Conservation (phyloP, 441 rosid genomes). For the Erysimum cheiri region DNA sequence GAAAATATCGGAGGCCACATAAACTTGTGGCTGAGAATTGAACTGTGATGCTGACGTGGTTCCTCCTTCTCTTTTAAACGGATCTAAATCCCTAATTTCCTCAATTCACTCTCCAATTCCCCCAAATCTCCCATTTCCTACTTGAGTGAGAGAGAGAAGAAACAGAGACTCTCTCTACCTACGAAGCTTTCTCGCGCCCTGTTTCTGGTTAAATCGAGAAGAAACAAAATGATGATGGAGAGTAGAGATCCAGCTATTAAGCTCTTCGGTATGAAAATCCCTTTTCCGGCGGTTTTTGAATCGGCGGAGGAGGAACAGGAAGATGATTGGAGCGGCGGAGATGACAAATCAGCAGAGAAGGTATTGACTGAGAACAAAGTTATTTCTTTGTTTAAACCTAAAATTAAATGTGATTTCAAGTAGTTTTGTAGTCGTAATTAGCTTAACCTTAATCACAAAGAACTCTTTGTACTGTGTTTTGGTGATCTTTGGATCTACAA, state of each 20-base stretch:
- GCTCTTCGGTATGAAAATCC: constrained; percentile 81
- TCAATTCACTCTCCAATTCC: constrained; percentile 18
- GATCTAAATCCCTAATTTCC: constrained; percentile 59
- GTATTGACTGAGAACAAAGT: constrained; percentile 38
- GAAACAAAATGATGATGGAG: constrained; percentile 45
- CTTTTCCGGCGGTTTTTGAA: constrained; percentile 47
- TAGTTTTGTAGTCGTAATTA: background rate
- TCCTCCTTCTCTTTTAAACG: constrained; percentile 63
- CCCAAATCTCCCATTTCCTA: background rate
- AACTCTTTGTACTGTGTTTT: constrained; percentile 6
- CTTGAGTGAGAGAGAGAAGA: background rate
- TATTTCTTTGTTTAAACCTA: background rate
- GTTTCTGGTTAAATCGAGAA: constrained; percentile 43
- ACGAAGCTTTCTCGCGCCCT: constrained; percentile 40
- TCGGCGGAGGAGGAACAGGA: constrained; percentile 31
- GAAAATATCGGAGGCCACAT: constrained; percentile 71
- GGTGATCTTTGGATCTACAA: constrained; percentile 10
- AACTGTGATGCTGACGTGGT: constrained; percentile 69
- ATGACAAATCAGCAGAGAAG: constrained; percentile 50
- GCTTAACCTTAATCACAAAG: background rate
- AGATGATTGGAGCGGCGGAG: constrained; percentile 31
- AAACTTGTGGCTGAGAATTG: constrained; percentile 89
- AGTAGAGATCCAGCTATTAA: constrained; percentile 67
- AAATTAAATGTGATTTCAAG: background rate
- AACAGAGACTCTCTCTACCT: constrained; percentile 1